phyloP scores from a whole-genome alignment of 2,329 filamentous ascomycete genomes.

The Sclerotinia glacialis region DNA sequence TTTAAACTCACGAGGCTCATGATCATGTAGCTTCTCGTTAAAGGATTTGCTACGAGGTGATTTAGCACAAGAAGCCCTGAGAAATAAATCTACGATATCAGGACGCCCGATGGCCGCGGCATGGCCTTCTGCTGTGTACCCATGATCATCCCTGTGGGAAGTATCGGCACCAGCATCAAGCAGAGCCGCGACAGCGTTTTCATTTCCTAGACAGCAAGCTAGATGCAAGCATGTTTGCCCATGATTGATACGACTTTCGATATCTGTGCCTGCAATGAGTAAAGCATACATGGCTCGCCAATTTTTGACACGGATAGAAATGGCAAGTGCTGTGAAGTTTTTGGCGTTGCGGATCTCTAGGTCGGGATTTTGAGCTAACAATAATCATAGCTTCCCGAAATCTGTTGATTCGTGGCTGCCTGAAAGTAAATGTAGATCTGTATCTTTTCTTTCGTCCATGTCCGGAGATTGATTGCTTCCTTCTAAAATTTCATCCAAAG shows the following conservation, averaged over 20 bases:
- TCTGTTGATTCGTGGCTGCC: neutral
- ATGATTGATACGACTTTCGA: too few species aligned
- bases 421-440: neutral
- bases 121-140: neutral
- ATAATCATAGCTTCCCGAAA: neutral
- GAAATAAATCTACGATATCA: neutral
- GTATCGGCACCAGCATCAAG: neutral
- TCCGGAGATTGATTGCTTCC: neutral
- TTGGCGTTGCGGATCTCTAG: neutral
- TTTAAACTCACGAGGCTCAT: too few species aligned
- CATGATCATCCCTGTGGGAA: neutral
- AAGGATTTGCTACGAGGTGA: neutral
- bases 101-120: neutral
- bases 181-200: neutral
- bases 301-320: neutral
- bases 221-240: constrained; percentile 1
- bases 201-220: neutral
- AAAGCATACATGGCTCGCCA: constrained; percentile 4
- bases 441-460: neutral
- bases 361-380: neutral
- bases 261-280: neutral
- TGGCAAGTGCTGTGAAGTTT: neutral
- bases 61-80: too few species aligned
- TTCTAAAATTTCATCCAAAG: neutral
- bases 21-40: neutral